Evolutionary conservation across 1,139 yeast genomes (phyloP), one percentile per base, ranked within the genome.

Genomic region (Eremothecium coryli): DNA sequence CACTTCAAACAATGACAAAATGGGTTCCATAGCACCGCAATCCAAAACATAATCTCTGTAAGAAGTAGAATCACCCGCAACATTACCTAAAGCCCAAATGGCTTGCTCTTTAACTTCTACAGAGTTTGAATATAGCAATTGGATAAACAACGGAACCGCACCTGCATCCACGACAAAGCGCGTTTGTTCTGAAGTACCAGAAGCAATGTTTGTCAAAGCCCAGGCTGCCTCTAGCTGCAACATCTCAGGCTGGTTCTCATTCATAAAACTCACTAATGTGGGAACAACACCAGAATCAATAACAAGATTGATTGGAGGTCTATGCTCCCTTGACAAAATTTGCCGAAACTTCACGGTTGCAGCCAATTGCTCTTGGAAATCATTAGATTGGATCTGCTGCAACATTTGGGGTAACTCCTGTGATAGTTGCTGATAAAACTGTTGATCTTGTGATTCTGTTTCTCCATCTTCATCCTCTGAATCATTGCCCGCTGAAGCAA

Each of bases 31-130:
- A 20, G 97, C 97, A 43, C 82, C 79, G 51, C 86, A 79, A 30
- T 70, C 65, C 49, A 90, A 70, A 27, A 90, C 98, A 49, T 71
- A 78, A 62, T 90, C 97, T 64, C 98, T 76, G 67, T 79, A 85
- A 37, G 70, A 70, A 12, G 95, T 72, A 14, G 95, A 82, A 60
- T 90, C 98, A 61, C 98, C 98, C 20, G 98, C 97, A 59, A 90
- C 95, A 60, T 90, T 93, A 62, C 98, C 98, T 50, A 90, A 68
- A 24, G 98, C 98, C 98, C 98, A 90, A 49, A 90, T 90, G 14
- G 97, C 97, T 65, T 90, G 98, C 59, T 90, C 98, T 61, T 85
- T 84, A 39, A 93, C 96, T 56, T 93, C 98, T 38, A 78, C 67
- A 32, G 93, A 84, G 42, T 75, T 76, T 5, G 95, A 81, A 49